Evolutionary conservation across 257 asterid species (phyloP), one percentile per base, ranked within the genome.

Genomic region (Solanum piurae): DNA sequence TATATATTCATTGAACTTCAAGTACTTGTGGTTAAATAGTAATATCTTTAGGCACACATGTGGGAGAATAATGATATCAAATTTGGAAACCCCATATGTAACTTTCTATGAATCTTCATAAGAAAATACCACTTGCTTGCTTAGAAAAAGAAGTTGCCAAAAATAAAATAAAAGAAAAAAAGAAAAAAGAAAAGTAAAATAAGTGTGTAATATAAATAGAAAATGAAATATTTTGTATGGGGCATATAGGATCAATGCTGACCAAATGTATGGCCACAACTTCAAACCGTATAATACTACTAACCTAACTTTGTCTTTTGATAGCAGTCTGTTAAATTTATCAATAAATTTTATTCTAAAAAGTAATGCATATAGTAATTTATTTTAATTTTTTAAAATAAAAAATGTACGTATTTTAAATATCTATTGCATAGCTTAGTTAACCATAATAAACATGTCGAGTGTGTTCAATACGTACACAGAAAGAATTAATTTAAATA

Each of bases 301-400:
- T 14, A 49, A 80, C 11, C 62, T 80, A 80, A 46, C 52, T 29
- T 80, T 80, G 85, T 49, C 42, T 20, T 37, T 23, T 16, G 6
- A n/a, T 68, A 0, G 6, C 12, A 0, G 1, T 42, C 4, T 0
- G 0, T 29, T 29, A 29, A 13, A 13, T 13, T 69, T 2, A 2
- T 29, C 5, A 13, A 0, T 66, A 27, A 27, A 66, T 66, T 27
- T 27, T 27, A 52, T 49, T 14, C 0, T 0, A 0, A 49, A 49
- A 14, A 1, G 14, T 49, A 49, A 1, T 49, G 8, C 2, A 52
- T 18, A 2, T 52, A 52, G 1, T 16, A 52, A 52, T 52, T 52
- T 27, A 12, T 68, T 68, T 68, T 1, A 62, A 23, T 4, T 62
- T 62, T 62, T n/a, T 7, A n/a, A 21, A 9, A 62, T n/a, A n/a